A percentile compares a stretch with the other conserved stretches of the same genome.
phyloP scores from a whole-genome alignment of 2,329 filamentous ascomycete genomes.

The Piedraia hortae region DNA sequence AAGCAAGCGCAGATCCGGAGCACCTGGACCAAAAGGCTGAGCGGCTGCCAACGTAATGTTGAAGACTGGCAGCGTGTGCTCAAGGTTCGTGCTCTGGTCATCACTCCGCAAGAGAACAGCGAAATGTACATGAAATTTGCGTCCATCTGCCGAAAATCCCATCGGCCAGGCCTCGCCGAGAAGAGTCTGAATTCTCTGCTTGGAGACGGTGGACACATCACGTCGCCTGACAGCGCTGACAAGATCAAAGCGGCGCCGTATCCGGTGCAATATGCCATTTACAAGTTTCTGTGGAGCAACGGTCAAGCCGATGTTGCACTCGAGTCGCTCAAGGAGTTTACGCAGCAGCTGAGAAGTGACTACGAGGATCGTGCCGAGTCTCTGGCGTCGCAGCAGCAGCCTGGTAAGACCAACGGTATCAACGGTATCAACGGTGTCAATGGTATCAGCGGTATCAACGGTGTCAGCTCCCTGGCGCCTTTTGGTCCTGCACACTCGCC shows the following conservation, averaged over 20 bases:
- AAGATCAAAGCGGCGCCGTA: conserved; percentile 27
- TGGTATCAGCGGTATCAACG: conserved; percentile 17
- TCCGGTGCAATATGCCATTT: conserved; percentile 79
- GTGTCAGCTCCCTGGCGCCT: conserved; percentile 13
- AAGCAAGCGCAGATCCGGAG: conserved; percentile 75
- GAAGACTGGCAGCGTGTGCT: conserved; percentile 98
- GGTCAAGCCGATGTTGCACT: conserved; percentile 38
- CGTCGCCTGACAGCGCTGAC: conserved; percentile 32
- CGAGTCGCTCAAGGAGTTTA: conserved; percentile 33
- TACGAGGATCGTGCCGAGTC: conserved; percentile 18
- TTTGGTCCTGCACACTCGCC: conserved; percentile 8
- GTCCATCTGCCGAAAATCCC: conserved; percentile 90
- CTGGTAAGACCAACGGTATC: conserved; percentile 6
- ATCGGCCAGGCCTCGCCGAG: conserved; percentile 78
- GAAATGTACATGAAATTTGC: conserved; percentile 99
- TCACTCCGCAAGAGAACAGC: conserved; percentile 75
- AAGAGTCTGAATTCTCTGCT: conserved; percentile 85
- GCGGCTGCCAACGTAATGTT: conserved; percentile 86
- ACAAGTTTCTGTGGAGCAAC: conserved; percentile 89
- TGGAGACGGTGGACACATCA: conserved; percentile 19
- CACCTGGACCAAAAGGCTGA: conserved; percentile 86
- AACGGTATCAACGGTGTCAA: conserved; percentile 19
- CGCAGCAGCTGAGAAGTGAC: conserved; percentile 29
- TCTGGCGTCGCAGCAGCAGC: too few species aligned
- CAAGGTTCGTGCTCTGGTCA: conserved; percentile 74